A percentile compares a stretch with the other conserved stretches of the same genome.
Evolutionary conservation across 805 yeast species (phyloP).

Genomic region (Wickerhamiella alocasiicola): DNA sequence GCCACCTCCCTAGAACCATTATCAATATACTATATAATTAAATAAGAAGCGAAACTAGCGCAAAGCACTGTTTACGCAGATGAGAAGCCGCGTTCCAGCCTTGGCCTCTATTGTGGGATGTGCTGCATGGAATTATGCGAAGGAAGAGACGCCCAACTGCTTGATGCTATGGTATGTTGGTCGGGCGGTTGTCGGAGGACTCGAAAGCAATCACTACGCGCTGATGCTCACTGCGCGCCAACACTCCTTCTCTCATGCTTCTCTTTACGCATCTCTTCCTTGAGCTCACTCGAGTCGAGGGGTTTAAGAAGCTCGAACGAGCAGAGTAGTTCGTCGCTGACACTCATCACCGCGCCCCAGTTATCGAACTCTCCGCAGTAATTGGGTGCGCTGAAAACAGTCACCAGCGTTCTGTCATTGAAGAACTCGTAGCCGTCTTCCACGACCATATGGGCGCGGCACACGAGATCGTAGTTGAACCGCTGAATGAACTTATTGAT

Average conservation of each 20-base stretch:
- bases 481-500: conserved; percentile 63
- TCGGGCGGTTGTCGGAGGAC: no score
- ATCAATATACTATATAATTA: no score
- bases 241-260: conserved; percentile 59
- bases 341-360: conserved; percentile 98
- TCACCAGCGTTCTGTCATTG: conserved; percentile 57
- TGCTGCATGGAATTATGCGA: no score
- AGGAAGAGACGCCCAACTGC: no score
- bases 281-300: conserved; percentile 79
- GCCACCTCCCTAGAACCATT: no score
- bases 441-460: conserved; percentile 81
- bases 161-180: no score
- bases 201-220: no score
- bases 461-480: conserved; percentile 69
- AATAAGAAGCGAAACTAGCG: no score
- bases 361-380: conserved; percentile 79
- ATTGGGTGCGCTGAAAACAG: conserved; percentile 65
- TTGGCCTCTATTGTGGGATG: no score
- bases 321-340: conserved; percentile 81
- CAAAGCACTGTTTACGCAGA: no score
- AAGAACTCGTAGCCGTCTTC: conserved; percentile 72
- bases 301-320: conserved; percentile 91
- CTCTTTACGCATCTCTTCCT: conserved; percentile 91
- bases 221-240: no score
- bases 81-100: no score